Percentiles rank a stretch among this genome's conserved stretches.
These are phyloP conservation scores for Pittosporum tobira DNA, from an alignment of 129 eudicot species.

Conservation along the genomic window DNA sequence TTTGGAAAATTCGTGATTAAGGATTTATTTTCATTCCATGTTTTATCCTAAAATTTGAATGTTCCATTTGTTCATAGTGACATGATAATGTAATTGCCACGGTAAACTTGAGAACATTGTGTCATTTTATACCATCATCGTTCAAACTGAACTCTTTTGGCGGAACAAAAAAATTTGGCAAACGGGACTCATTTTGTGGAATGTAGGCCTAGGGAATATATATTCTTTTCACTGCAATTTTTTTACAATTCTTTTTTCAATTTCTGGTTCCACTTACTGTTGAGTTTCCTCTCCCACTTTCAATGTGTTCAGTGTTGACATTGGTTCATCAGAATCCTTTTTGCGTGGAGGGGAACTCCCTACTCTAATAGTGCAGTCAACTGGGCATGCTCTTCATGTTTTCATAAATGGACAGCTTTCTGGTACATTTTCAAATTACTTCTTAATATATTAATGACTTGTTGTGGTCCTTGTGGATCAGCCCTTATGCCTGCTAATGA, in stretches of 20 bases:
- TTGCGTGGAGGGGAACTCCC: constrained; percentile 62
- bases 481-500: background rate
- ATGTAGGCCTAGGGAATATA: no score
- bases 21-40: no score
- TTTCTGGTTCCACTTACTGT: background rate
- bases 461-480: background rate
- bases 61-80: no score
- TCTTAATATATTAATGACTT: background rate
- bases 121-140: no score
- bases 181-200: no score
- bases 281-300: background rate
- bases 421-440: constrained; percentile 28
- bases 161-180: no score
- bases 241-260: no score
- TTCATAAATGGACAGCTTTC: constrained; percentile 75
- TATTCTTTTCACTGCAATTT: background rate
- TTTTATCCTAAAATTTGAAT: no score
- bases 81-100: no score
- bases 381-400: constrained; percentile 87
- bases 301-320: constrained; percentile 44
- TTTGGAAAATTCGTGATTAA: no score
- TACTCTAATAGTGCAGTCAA: constrained; percentile 57
- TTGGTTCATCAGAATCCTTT: constrained; percentile 69
- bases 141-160: no score
- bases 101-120: no score